Evolutionary conservation across 352 stramenopile genomes (phyloP).

Genomic region (Phytophthora sp.): DNA sequence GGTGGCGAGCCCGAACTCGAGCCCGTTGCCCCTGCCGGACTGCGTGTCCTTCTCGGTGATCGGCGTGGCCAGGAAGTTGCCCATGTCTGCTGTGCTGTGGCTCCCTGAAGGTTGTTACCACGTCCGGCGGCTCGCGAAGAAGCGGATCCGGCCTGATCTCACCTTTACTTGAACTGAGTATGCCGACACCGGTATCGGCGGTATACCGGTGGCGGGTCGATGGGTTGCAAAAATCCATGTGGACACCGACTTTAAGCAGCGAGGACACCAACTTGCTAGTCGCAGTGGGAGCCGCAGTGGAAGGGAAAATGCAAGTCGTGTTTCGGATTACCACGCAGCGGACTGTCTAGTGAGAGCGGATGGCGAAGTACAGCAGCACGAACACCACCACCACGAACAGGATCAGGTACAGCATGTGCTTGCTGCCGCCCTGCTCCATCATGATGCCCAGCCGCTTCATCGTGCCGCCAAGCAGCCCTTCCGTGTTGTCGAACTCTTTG

Average conservation of each 20-base stretch:
- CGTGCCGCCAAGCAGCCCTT: conserved; percentile 80
- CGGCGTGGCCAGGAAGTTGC: conserved; percentile 80
- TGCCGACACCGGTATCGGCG: background rate
- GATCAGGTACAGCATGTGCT: conserved; percentile 90
- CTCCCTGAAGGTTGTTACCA: conserved; percentile 9
- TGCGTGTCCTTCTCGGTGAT: conserved; percentile 83
- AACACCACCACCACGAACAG: conserved; percentile 88
- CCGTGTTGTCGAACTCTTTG: conserved; percentile 88
- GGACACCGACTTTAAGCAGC: background rate
- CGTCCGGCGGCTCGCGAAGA: conserved; percentile 13
- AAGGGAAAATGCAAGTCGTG: background rate
- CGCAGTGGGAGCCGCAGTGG: too few relatives aligned
- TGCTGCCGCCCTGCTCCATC: conserved; percentile 89
- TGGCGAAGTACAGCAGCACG: conserved; percentile 84
- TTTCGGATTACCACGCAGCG: conserved; percentile 16
- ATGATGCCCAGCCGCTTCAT: conserved; percentile 87
- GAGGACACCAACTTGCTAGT: too few relatives aligned
- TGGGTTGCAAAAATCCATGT: conserved; percentile 7
- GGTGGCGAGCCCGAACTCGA: conserved; percentile 66
- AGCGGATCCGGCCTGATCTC: conserved; percentile 10
- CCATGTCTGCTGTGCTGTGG: conserved; percentile 47
- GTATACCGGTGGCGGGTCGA: background rate
- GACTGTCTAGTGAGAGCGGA: conserved; percentile 63
- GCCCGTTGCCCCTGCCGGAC: conserved; percentile 50
- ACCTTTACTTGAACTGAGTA: conserved; percentile 13